Evolutionary conservation across 192 early-diverging fungal genomes (phyloP), one percentile per base, ranked within the genome.

Genomic region (Backusella tarrabulga): DNA sequence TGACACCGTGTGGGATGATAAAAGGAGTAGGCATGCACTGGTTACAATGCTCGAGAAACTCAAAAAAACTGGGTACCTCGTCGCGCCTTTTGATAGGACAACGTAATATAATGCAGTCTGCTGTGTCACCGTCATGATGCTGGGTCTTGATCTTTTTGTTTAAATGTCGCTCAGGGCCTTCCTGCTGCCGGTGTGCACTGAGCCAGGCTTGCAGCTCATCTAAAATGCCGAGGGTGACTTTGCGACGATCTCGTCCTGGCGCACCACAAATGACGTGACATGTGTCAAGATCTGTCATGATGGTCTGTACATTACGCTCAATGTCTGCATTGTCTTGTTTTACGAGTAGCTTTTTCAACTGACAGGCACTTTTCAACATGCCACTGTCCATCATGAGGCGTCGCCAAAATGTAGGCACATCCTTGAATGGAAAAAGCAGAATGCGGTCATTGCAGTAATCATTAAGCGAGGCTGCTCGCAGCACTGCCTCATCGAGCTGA

Each of bases 241-340:
- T 26, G 8, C 80, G 78, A 15, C 79, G 74, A 26, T 56, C 26
- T 11, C 71, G 34, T 7, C 83, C 85, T 1, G 87, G 80, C n/a
- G 86, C 85, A 12, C 91, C 91, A 6, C 90, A 77, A 79, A 92
- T 85, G 4, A 92, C 71, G 8, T 90, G 71, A 0, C 88, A 85
- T 38, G 81, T 83, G 40, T 92, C 91, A 14, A 91, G 80, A 21
- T 73, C 66, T 26, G 60, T 75, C 41, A 91, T 81, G 1, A 88
- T 78, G 15, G 19, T 34, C 15, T 72, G 71, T 17, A 72, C 29
- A 40, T 81, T 19, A 67, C 60, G 67, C 44, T 74, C 78, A 7
- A 74, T 36, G 32, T 52, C 42, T 32, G 75, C 44, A 7, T 78
- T 41, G 26, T 42, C 9, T 29, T 29, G 1, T 14, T 14, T 63